Evolutionary conservation across 164 flowering plant species (phyloP).

Genomic region (Aristolochia contorta): DNA sequence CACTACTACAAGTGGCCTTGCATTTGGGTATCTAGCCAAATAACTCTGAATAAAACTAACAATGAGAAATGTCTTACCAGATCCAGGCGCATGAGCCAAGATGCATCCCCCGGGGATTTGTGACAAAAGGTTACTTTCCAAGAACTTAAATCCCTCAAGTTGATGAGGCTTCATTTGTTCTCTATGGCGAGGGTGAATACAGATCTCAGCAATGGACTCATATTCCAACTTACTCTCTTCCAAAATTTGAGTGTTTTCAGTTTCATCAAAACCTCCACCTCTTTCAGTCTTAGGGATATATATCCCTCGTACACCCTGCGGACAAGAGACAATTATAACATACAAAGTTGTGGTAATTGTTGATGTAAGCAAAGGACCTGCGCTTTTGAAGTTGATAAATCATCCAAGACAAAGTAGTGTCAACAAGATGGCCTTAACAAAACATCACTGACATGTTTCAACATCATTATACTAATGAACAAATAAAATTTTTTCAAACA

Average conservation of each 20-base stretch:
- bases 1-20: conserved; percentile 67
- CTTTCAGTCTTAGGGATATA: conserved; percentile 34
- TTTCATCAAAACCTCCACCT: conserved; percentile 18
- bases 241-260: conserved; percentile 8
- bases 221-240: conserved; percentile 28
- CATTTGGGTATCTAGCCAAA: conserved; percentile 61
- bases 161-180: conserved; percentile 90
- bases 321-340: too few species aligned
- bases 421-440: too few species aligned
- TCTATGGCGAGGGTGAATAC: conserved; percentile 76
- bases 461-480: too few species aligned
- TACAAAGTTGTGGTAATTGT: too few species aligned
- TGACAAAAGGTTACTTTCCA: conserved; percentile 53
- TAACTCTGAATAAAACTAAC: conserved; percentile 86
- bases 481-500: too few species aligned
- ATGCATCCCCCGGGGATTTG: conserved; percentile 89
- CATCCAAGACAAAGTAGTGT: too few species aligned
- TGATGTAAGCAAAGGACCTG: too few species aligned
- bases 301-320: conserved; percentile 36
- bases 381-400: too few species aligned
- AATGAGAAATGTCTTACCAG: conserved; percentile 92
- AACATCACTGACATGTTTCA: too few species aligned
- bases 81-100: conserved; percentile 95
- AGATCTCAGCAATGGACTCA: conserved; percentile 33
- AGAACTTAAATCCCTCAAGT: conserved; percentile 79